Evolutionary conservation across 805 yeast genomes (phyloP).

Genomic region (Spathaspora arborariae): DNA sequence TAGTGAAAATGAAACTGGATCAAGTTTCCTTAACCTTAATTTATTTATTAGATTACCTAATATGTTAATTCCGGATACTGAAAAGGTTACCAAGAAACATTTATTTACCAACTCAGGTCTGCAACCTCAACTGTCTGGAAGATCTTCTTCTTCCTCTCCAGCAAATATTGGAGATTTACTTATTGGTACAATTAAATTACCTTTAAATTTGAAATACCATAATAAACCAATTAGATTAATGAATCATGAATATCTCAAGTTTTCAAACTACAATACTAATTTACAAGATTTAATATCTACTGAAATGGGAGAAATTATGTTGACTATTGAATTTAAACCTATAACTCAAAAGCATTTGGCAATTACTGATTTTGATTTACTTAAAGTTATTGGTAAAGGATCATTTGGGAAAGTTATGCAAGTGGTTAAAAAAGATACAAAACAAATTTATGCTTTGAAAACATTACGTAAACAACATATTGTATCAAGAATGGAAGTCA

Average conservation of each 20-base stretch:
- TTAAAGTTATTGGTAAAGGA: slow-evolving; percentile 96
- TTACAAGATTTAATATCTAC: slow-evolving; percentile 27
- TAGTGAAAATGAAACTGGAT: slow-evolving; percentile 22
- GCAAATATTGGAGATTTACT: slow-evolving; percentile 61
- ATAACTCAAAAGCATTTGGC: slow-evolving; percentile 61
- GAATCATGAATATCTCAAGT: slow-evolving; percentile 51
- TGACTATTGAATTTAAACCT: slow-evolving; percentile 70
- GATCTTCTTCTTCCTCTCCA: slow-evolving; percentile 20
- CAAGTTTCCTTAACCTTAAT: slow-evolving; percentile 64
- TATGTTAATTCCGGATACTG: slow-evolving; percentile 46
- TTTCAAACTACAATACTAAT: slow-evolving; percentile 30
- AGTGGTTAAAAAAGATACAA: slow-evolving; percentile 92
- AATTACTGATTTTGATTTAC: slow-evolving; percentile 87
- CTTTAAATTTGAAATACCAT: slow-evolving; percentile 52
- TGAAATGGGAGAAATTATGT: slow-evolving; percentile 49
- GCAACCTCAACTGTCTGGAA: slow-evolving; percentile 23
- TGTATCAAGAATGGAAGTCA: slow-evolving; percentile 90
- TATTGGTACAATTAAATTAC: slow-evolving; percentile 66
- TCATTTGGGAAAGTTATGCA: slow-evolving; percentile 99
- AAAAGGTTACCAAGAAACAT: slow-evolving; percentile 23
- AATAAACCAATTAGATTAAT: slow-evolving; percentile 52
- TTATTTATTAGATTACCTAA: slow-evolving; percentile 77
- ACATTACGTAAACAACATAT: slow-evolving; percentile 92
- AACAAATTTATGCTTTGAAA: slow-evolving; percentile 90
- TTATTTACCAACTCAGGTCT: slow-evolving; percentile 25